A percentile compares a stretch with the other conserved stretches of the same genome.
phyloP scores from a whole-genome alignment of 257 asterid genomes.

The Petunia secreta region DNA sequence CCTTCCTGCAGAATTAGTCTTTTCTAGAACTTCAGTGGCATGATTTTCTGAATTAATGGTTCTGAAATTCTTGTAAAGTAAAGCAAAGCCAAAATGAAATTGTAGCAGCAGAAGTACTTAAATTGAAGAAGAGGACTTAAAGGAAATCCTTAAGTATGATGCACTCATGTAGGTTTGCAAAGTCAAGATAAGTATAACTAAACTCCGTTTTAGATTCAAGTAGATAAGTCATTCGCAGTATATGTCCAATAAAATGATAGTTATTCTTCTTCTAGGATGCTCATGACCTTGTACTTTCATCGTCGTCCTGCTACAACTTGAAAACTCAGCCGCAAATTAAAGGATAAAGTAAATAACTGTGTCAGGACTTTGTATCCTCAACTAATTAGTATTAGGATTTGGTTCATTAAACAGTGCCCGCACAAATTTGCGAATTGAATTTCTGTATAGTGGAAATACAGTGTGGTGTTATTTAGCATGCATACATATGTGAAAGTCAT shows the following conservation, averaged over 20 bases:
- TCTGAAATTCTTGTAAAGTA: no score
- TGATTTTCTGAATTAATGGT: no score
- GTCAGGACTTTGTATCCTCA: background rate
- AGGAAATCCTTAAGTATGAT: no score
- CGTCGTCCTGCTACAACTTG: background rate
- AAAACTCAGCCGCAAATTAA: background rate
- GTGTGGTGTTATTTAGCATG: constrained; percentile 17
- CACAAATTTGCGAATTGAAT: background rate
- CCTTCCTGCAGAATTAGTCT: background rate
- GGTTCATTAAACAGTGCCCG: background rate
- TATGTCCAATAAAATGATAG: background rate
- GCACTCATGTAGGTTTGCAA: no score
- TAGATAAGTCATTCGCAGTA: no score
- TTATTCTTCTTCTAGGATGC: background rate
- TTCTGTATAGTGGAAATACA: background rate
- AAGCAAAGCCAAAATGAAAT: no score
- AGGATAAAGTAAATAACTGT: background rate
- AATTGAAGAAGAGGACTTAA: no score
- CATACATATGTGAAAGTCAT: constrained; percentile 7
- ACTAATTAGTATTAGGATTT: background rate
- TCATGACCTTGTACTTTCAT: background rate
- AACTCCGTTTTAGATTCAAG: no score
- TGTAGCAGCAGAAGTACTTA: no score
- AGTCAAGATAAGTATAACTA: no score
- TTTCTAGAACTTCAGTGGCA: background rate